These are phyloP conservation scores for Chrysopogon serrulatus DNA, from an alignment of 176 grass and related monocot genomes.

Conservation along the genomic window DNA sequence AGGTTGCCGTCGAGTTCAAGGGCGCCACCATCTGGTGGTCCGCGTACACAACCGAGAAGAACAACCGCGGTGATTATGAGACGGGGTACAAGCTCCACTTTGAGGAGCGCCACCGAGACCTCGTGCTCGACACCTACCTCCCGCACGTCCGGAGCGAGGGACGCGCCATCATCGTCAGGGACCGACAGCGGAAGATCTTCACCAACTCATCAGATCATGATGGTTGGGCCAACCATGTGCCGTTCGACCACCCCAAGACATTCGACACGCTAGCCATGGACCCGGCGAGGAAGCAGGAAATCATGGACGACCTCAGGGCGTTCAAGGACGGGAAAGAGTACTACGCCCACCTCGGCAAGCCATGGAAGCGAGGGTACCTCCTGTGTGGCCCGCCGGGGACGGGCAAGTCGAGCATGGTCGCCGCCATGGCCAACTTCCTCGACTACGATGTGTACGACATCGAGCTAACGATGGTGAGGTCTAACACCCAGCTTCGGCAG, in stretches of 20 bases:
- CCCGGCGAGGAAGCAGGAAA: background rate
- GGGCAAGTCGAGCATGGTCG: constrained; percentile 42
- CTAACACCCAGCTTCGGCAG: constrained; percentile 43
- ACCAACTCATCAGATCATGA: constrained; percentile 12
- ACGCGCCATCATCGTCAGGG: background rate
- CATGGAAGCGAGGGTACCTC: constrained; percentile 52
- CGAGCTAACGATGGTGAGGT: constrained; percentile 23
- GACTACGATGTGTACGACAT: constrained; percentile 43
- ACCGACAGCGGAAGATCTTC: no score
- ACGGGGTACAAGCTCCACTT: constrained; percentile 23
- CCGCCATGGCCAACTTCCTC: constrained; percentile 45
- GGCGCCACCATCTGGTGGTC: constrained; percentile 16
- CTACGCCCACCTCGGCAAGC: constrained; percentile 16
- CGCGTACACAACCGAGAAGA: background rate
- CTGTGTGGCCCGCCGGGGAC: constrained; percentile 34
- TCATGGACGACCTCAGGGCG: constrained; percentile 21
- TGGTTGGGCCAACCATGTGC: constrained; percentile 31
- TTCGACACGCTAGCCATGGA: constrained; percentile 39
- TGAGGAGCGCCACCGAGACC: background rate
- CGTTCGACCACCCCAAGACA: constrained; percentile 28
- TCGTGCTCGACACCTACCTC: constrained; percentile 26
- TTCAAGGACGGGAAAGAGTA: constrained; percentile 1
- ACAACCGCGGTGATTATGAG: background rate
- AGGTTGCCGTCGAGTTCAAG: constrained; percentile 29
- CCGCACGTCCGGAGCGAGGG: constrained; percentile 11